Evolutionary conservation across 2,329 filamentous ascomycete genomes (phyloP).

Genomic region (Intubia oerlemansii): DNA sequence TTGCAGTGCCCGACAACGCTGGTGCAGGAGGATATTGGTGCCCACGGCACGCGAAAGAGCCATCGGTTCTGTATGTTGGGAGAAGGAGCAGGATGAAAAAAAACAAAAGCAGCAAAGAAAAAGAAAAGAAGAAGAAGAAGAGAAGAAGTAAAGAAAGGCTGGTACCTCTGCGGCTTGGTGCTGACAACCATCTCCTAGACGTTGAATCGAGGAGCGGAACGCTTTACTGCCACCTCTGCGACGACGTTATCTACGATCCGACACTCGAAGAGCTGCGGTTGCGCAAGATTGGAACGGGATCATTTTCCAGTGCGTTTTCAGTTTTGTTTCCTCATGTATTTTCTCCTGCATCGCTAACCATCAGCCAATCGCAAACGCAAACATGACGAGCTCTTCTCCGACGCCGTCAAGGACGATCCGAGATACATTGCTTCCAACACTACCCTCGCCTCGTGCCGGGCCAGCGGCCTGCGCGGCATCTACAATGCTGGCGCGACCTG

Average conservation of each 20-base stretch:
- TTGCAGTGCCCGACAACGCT: conserved; percentile 52
- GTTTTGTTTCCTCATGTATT: too few species aligned
- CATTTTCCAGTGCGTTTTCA: too few species aligned
- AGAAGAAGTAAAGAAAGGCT: background rate
- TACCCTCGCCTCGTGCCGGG: conserved; percentile 40
- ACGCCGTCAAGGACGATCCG: conserved; percentile 48
- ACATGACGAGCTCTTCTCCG: conserved; percentile 45
- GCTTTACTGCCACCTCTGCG: conserved; percentile 62
- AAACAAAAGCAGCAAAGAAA: too few species aligned
- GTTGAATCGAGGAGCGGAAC: conserved; percentile 58
- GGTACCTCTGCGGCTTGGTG: too few species aligned
- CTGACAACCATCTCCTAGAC: conserved; percentile 26
- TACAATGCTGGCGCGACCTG: conserved; percentile 98
- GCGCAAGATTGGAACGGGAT: conserved; percentile 45
- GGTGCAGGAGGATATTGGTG: conserved; percentile 39
- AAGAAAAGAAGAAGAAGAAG: too few species aligned
- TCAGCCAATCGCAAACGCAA: conserved; percentile 57
- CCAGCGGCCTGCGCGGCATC: conserved; percentile 72
- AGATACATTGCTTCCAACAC: conserved; percentile 62
- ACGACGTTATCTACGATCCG: conserved; percentile 67
- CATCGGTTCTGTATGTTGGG: conserved; percentile 48
- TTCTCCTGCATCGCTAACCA: too few species aligned
- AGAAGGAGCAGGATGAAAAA: too few species aligned
- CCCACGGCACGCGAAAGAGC: conserved; percentile 45
- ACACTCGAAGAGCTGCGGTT: conserved; percentile 56